These are phyloP conservation scores for Podaxis mareebaensis DNA, from an alignment of 768 basidiomycete genomes.

Conservation along the genomic window DNA sequence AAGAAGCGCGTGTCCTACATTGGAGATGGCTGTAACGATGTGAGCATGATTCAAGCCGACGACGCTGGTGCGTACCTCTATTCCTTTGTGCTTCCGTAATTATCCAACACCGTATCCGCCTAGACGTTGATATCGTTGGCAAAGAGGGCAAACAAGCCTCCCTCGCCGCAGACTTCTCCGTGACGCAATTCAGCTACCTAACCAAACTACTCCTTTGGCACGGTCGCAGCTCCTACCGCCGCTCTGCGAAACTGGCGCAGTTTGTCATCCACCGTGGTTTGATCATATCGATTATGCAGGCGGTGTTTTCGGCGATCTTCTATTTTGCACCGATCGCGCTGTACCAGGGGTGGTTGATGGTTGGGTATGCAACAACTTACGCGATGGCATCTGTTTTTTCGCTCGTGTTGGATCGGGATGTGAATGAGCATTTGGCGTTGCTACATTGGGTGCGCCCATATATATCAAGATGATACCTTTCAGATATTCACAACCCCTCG, in stretches of 20 bases:
- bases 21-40: slow-evolving; percentile 98
- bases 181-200: slow-evolving; percentile 93
- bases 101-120: neutral
- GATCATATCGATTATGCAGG: slow-evolving; percentile 97
- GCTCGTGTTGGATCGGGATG: slow-evolving; percentile 91
- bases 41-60: slow-evolving; percentile 99
- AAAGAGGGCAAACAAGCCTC: slow-evolving; percentile 99
- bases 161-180: slow-evolving; percentile 97
- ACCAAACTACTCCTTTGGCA: slow-evolving; percentile 98
- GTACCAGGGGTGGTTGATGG: slow-evolving; percentile 98
- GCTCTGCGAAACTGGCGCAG: slow-evolving; percentile 95
- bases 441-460: too few relatives aligned
- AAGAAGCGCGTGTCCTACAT: slow-evolving; percentile 99
- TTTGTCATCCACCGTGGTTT: slow-evolving; percentile 98
- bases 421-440: slow-evolving; percentile 92
- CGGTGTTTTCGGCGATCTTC: slow-evolving; percentile 91
- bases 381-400: slow-evolving; percentile 99
- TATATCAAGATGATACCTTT: too few relatives aligned
- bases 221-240: slow-evolving; percentile 97
- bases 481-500: too few relatives aligned
- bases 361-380: slow-evolving; percentile 93
- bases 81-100: neutral
- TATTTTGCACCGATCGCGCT: slow-evolving; percentile 95
- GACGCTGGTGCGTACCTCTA: slow-evolving; percentile 78
- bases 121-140: slow-evolving; percentile 96